Base-by-base conservation (phyloP, 2,329 filamentous ascomycete genomes). In the Aspergillus texensis region DNA sequence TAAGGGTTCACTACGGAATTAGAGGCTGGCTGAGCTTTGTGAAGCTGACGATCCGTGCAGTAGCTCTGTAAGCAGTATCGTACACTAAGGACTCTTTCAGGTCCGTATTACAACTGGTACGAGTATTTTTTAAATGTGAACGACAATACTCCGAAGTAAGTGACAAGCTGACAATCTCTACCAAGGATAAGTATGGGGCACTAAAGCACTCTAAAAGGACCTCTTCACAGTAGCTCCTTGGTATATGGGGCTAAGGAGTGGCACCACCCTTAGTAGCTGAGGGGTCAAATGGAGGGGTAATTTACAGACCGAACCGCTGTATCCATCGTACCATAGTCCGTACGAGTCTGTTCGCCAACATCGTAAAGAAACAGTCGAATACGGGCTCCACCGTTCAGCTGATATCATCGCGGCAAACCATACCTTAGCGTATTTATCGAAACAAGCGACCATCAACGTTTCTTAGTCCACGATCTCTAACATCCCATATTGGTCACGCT, bases 401-500 rank as follows among this genome's bases (percentile, higher is more conserved):
- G 45, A 26, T 48, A 24, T 28, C 45, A 48, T 48, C 5, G 24
- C 45, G 8, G 45, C 45, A 36, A 36, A 36, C 34, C 34, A 36
- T 16, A 36, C 34, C 6, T 24, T 21, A 30, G 19, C 28, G 48
- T 52, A 52, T 52, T 52, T 32, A 30, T 53, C 8, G 11, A 32
- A 10, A 34, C 11, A 36, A 36, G 30, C 24, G 21, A 16, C 11
- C 12, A 16, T 50, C 46, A 50, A 50, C 24, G 46, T 28, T 50
- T 50, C 43, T 50, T 26, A 30, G 14, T n/a, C 14, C 28, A 52
- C 6, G 32, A 39, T 55, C 32, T 39, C 24, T n/a, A 24, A 8
- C 30, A 41, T 21, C 11, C 6, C 11, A 24, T 32, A 60, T 60
- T 48, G 41, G 64, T 62, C 63, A 65, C 65, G 66, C 62, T 62